Percentiles rank a stretch among this genome's conserved stretches.
These are phyloP conservation scores for Candida pseudoviswanathii DNA, from an alignment of 1,139 yeast genomes.

Conservation along the genomic window DNA sequence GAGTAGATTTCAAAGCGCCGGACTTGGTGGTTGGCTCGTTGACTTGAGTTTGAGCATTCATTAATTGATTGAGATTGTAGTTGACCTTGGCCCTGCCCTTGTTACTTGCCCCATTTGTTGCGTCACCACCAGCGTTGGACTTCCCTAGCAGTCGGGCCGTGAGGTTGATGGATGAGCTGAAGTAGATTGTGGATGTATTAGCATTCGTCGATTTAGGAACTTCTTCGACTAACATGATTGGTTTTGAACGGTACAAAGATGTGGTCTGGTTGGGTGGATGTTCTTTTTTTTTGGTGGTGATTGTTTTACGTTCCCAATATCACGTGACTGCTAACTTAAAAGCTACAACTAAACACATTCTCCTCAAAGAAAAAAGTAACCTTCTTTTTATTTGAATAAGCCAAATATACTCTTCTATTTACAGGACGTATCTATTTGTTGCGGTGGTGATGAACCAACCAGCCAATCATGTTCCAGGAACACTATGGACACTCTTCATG, in stretches of 20 bases:
- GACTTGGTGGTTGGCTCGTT: conserved; percentile 19
- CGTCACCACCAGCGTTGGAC: conserved; percentile 17
- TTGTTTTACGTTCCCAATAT: not conserved
- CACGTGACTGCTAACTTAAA: no score
- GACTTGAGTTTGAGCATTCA: conserved; percentile 48
- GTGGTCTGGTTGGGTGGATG: not conserved
- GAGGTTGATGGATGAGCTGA: conserved; percentile 46
- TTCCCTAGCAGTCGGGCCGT: conserved; percentile 38
- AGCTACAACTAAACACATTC: not conserved
- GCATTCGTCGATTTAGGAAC: conserved; percentile 39
- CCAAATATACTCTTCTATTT: not conserved
- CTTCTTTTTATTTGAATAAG: not conserved
- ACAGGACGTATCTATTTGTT: not conserved
- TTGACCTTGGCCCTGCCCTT: conserved; percentile 44
- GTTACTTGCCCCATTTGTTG: conserved; percentile 15
- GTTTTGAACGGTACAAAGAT: not conserved
- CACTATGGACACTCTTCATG: not conserved
- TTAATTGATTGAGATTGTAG: conserved; percentile 46
- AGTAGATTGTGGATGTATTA: conserved; percentile 42
- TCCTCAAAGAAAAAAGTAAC: not conserved
- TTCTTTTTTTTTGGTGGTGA: not conserved
- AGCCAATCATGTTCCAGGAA: no score
- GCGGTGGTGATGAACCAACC: no score
- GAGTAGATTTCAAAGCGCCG: conserved; percentile 46
- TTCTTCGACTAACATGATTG: conserved; percentile 47